These are phyloP conservation scores for Hemisphaericaspora xylofermentans DNA, from an alignment of 1,139 yeast genomes.

Conservation along the genomic window DNA sequence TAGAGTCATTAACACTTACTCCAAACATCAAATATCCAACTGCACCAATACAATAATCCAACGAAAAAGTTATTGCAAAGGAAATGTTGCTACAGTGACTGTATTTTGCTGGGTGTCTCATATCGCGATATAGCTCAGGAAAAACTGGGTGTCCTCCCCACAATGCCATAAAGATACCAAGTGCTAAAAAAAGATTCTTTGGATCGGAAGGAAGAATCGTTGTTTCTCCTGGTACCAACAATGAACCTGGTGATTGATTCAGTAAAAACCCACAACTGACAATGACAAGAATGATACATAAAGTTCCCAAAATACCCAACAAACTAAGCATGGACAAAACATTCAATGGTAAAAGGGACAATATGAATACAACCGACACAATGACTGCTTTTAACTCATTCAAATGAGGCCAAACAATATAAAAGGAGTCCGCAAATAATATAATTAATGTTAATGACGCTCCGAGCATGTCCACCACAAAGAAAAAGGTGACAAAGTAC, in stretches of 20 bases:
- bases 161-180: constrained; percentile 81
- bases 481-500: constrained; percentile 66
- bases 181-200: constrained; percentile 53
- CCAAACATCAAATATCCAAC: constrained; percentile 47
- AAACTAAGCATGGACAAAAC: constrained; percentile 70
- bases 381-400: constrained; percentile 50
- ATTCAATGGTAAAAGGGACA: constrained; percentile 74
- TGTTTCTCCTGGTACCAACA: constrained; percentile 51
- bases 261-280: constrained; percentile 63
- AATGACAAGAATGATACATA: constrained; percentile 58
- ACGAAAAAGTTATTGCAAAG: constrained; percentile 31
- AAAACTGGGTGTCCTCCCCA: constrained; percentile 92
- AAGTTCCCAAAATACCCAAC: constrained; percentile 71
- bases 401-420: constrained; percentile 58
- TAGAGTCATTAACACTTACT: constrained; percentile 32
- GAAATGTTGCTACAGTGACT: constrained; percentile 28
- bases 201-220: constrained; percentile 53
- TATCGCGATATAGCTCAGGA: constrained; percentile 76
- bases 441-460: constrained; percentile 76
- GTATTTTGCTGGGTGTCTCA: constrained; percentile 68
- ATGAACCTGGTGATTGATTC: constrained; percentile 61
- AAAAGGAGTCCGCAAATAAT: constrained; percentile 81
- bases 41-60: constrained; percentile 35
- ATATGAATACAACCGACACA: constrained; percentile 49
- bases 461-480: constrained; percentile 75